Evolutionary conservation across 169 alveolate genomes (phyloP).

Genomic region (Theileria parva): DNA sequence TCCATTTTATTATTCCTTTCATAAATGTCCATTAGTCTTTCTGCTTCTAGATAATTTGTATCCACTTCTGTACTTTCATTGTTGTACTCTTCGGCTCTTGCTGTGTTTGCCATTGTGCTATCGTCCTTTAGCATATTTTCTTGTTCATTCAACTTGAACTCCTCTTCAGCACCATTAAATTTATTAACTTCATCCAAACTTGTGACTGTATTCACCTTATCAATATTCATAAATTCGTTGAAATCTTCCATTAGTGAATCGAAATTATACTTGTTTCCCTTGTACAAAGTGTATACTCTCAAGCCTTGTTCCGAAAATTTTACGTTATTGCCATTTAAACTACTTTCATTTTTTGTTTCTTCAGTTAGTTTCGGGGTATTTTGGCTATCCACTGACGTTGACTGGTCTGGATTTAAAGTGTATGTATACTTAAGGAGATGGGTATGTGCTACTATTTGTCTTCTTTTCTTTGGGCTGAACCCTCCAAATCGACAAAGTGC

Average conservation of each 20-base stretch:
- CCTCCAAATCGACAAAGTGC: slow-evolving; percentile 2
- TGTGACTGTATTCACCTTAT: neutral
- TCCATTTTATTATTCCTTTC: neutral
- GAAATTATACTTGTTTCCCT: neutral
- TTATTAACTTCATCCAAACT: neutral
- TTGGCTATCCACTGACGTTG: neutral
- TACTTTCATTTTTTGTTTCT: neutral
- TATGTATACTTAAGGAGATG: neutral
- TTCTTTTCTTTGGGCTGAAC: neutral
- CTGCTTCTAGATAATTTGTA: neutral
- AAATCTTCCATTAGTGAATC: neutral
- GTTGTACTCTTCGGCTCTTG: neutral
- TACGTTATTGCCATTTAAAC: neutral
- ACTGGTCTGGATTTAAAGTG: neutral
- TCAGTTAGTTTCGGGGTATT: neutral
- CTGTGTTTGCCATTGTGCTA: neutral
- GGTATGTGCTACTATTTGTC: neutral
- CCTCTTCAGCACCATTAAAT: neutral
- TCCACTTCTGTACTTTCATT: neutral
- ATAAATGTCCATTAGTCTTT: neutral
- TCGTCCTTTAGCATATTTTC: neutral
- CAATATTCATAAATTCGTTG: neutral
- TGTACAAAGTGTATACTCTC: neutral
- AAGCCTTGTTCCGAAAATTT: neutral
- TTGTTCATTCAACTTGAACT: too few relatives aligned